phyloP scores from a whole-genome alignment of 164 flowering plant genomes.

The Vitis cinerea region DNA sequence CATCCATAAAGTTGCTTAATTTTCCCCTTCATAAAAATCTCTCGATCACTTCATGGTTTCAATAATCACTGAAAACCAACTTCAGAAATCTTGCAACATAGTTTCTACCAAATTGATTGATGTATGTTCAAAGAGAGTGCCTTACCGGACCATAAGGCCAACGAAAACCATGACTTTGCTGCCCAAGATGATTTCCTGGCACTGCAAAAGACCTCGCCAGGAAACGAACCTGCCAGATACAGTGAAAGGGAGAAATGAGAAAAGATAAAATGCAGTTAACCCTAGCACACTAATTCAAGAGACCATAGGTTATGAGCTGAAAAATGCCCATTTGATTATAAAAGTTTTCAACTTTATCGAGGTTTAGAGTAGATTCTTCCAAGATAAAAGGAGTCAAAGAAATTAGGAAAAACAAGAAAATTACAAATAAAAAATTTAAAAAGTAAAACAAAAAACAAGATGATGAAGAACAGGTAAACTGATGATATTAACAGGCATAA shows the following conservation, averaged over 20 bases:
- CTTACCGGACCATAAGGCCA: constrained; percentile 99
- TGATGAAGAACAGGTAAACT: no score
- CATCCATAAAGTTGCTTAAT: background rate
- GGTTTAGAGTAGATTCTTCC: no score
- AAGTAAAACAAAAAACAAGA: no score
- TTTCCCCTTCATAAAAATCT: background rate
- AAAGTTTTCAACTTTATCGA: no score
- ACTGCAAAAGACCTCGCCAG: constrained; percentile 91
- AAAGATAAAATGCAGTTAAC: background rate
- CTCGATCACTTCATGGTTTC: background rate
- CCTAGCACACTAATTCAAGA: no score
- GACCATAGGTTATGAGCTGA: no score
- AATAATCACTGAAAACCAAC: background rate
- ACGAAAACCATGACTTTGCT: constrained; percentile 95
- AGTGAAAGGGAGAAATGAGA: background rate
- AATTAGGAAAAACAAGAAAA: no score
- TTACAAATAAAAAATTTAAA: no score
- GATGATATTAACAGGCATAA: no score
- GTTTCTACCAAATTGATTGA: background rate
- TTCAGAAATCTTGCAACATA: background rate
- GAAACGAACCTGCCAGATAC: constrained; percentile 77
- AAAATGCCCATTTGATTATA: no score
- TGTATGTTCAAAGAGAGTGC: constrained; percentile 5
- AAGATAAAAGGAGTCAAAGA: no score
- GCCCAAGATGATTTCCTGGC: constrained; percentile 99